phyloP scores from a whole-genome alignment of 352 stramenopile species.

The Paralagenidium karlingii region DNA sequence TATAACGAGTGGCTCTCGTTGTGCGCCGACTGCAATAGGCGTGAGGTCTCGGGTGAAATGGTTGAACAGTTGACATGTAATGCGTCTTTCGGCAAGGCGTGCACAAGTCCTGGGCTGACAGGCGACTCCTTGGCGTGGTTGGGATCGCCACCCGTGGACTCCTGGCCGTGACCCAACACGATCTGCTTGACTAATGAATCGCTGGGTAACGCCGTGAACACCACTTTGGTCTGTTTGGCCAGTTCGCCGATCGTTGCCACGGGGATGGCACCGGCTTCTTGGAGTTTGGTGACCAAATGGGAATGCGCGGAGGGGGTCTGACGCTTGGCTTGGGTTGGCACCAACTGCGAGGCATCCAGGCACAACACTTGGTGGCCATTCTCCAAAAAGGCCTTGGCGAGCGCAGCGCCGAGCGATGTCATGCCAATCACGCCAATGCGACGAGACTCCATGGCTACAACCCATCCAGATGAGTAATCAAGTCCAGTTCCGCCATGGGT shows the following conservation, averaged over 20 bases:
- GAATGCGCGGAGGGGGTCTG: too few species aligned
- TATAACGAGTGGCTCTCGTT: conserved; percentile 16
- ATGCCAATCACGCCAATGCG: too few species aligned
- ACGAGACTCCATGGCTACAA: too few species aligned
- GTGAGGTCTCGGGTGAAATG: conserved; percentile 45
- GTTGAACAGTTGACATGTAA: conserved; percentile 65
- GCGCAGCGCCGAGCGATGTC: too few species aligned
- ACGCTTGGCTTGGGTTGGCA: too few species aligned
- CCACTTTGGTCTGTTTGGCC: conserved; percentile 15
- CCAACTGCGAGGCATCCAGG: too few species aligned
- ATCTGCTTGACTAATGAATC: conserved; percentile 37
- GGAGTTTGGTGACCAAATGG: conserved; percentile 15
- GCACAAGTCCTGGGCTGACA: conserved; percentile 16
- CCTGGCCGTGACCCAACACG: conserved; percentile 18
- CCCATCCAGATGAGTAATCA: too few species aligned
- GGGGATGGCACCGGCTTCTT: conserved; percentile 15
- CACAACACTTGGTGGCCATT: too few species aligned
- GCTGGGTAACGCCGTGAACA: conserved; percentile 61
- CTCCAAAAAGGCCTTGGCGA: too few species aligned
- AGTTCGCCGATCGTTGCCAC: conserved; percentile 25
- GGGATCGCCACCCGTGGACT: too few species aligned
- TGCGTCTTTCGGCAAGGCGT: conserved; percentile 13
- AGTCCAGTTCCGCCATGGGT: too few species aligned
- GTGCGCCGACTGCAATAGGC: conserved; percentile 22
- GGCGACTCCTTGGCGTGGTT: too few species aligned